These are phyloP conservation scores for Kingdonia uniflora DNA, from an alignment of 164 flowering plant genomes.

Conservation along the genomic window DNA sequence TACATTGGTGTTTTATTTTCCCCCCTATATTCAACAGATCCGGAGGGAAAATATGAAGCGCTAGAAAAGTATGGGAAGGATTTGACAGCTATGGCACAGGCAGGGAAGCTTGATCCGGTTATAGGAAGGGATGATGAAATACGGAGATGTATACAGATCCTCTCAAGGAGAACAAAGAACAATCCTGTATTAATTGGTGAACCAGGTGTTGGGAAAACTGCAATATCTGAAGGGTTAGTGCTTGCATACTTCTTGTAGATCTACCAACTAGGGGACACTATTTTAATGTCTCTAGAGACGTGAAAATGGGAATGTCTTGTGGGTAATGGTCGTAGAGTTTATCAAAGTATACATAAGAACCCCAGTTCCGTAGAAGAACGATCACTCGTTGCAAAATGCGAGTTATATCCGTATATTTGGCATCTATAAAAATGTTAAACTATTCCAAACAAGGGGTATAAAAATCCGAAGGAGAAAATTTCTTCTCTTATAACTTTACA, in stretches of 20 bases:
- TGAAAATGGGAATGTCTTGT: no score
- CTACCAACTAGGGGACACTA: background rate
- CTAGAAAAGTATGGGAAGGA: conserved; percentile 93
- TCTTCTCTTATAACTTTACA: no score
- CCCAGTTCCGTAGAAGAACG: no score
- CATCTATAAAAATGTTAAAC: no score
- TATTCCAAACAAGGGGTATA: no score
- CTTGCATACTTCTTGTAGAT: background rate
- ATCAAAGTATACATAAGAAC: no score
- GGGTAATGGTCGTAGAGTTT: no score
- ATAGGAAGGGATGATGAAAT: conserved; percentile 98
- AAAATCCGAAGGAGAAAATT: no score
- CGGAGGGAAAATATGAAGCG: conserved; percentile 93
- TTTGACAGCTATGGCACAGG: conserved; percentile 91
- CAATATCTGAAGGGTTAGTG: conserved; percentile 92
- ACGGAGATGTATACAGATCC: conserved; percentile 94
- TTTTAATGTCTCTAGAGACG: background rate
- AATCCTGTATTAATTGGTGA: conserved; percentile 98
- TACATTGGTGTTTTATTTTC: background rate
- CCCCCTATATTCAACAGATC: conserved; percentile 34
- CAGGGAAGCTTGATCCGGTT: conserved; percentile 93
- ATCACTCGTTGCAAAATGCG: no score
- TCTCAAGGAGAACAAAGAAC: conserved; percentile 94
- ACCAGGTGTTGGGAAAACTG: conserved; percentile 99
- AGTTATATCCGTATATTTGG: no score